Evolutionary conservation across 2,329 filamentous ascomycete species (phyloP).

Genomic region (Colletotrichum falcatum): DNA sequence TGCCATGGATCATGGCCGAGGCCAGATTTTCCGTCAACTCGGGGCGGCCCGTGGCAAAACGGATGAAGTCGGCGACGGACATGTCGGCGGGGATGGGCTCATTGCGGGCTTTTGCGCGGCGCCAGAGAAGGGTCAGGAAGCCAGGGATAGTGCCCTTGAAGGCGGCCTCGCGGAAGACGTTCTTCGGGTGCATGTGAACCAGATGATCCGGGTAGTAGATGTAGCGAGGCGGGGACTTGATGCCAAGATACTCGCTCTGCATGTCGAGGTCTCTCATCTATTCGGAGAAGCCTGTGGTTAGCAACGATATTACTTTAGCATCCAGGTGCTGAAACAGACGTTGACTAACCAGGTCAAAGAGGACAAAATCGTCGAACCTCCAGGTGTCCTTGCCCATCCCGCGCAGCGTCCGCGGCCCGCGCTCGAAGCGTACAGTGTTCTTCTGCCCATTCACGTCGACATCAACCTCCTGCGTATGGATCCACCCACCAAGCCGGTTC

Average conservation of each 20-base stretch:
- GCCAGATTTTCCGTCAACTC: slow-evolving; percentile 76
- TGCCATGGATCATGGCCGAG: slow-evolving; percentile 85
- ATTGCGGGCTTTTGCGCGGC: slow-evolving; percentile 44
- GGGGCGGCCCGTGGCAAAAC: slow-evolving; percentile 63
- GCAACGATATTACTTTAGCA: background rate
- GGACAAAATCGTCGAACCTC: slow-evolving; percentile 71
- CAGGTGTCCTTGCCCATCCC: slow-evolving; percentile 56
- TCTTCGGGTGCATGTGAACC: slow-evolving; percentile 20
- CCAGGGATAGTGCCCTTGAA: slow-evolving; percentile 49
- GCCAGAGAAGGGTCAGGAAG: slow-evolving; percentile 51
- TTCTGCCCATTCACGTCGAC: slow-evolving; percentile 68
- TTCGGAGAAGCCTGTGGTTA: slow-evolving; percentile 26
- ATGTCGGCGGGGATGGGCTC: slow-evolving; percentile 66
- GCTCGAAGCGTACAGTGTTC: slow-evolving; percentile 78
- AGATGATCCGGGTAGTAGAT: slow-evolving; percentile 88
- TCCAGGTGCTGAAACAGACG: slow-evolving; percentile 42
- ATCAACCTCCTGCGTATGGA: slow-evolving; percentile 73
- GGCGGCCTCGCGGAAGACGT: slow-evolving; percentile 46
- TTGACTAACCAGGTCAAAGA: slow-evolving; percentile 75
- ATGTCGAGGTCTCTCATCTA: slow-evolving; percentile 33
- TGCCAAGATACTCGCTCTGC: slow-evolving; percentile 17
- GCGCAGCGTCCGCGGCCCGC: slow-evolving; percentile 83
- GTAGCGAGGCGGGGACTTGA: slow-evolving; percentile 65
- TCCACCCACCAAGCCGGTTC: slow-evolving; percentile 83
- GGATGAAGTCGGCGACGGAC: slow-evolving; percentile 76